These are phyloP conservation scores for Boletus sensibilis DNA, from an alignment of 768 basidiomycete species.

Conservation along the genomic window DNA sequence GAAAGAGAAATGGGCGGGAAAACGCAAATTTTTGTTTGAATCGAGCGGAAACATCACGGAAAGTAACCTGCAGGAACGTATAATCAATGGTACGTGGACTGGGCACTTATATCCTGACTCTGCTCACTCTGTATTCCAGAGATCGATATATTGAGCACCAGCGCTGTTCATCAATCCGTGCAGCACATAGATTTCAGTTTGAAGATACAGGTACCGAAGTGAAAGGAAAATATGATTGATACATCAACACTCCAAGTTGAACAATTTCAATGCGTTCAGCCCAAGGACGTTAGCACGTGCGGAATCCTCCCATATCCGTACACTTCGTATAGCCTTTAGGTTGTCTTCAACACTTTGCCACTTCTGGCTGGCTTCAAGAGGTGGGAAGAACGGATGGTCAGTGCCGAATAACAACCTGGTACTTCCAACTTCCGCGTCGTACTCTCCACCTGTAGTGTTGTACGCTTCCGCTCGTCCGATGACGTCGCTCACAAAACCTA, in stretches of 20 bases:
- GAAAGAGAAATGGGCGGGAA: constrained; percentile 76
- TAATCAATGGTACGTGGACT: constrained; percentile 68
- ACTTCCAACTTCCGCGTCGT: constrained; percentile 45
- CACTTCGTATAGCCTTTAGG: constrained; percentile 65
- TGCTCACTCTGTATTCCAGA: constrained; percentile 46
- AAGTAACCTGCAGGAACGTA: constrained; percentile 72
- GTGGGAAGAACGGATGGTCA: constrained; percentile 91
- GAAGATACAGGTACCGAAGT: constrained; percentile 78
- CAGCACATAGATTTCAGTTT: constrained; percentile 96
- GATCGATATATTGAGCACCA: constrained; percentile 93
- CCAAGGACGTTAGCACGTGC: constrained; percentile 64
- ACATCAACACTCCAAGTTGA: constrained; percentile 43
- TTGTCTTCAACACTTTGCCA: constrained; percentile 89
- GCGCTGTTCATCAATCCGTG: constrained; percentile 86
- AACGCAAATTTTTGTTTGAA: constrained; percentile 86
- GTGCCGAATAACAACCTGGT: constrained; percentile 76
- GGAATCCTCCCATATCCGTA: constrained; percentile 44
- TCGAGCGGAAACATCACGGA: constrained; percentile 96
- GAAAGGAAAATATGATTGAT: constrained; percentile 12
- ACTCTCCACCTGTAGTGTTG: constrained; percentile 33
- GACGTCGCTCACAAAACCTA: constrained; percentile 72
- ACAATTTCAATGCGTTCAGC: constrained; percentile 69
- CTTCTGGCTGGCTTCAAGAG: constrained; percentile 60
- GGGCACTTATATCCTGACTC: background rate
- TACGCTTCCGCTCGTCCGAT: constrained; percentile 60